Evolutionary conservation across 2,329 filamentous ascomycete genomes (phyloP).

Genomic region (Alternaria viburni): DNA sequence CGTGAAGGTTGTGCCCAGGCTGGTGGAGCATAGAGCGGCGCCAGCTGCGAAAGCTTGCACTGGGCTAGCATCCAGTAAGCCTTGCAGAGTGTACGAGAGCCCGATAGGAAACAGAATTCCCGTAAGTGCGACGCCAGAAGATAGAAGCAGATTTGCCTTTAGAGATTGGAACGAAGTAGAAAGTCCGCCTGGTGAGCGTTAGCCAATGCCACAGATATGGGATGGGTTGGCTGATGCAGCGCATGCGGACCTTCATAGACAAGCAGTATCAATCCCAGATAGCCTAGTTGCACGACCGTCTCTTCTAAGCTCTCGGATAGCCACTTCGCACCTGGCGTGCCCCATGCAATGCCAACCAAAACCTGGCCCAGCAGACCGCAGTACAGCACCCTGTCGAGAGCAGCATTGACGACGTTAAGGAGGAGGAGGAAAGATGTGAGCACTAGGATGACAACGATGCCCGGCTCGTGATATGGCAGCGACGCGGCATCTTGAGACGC

Average conservation of each 20-base stretch:
- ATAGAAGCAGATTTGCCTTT: conserved; percentile 66
- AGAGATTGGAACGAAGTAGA: conserved; percentile 62
- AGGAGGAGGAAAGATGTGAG: conserved; percentile 67
- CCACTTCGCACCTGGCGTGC: conserved; percentile 68
- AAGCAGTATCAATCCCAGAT: conserved; percentile 73
- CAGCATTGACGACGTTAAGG: conserved; percentile 64
- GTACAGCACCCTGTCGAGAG: conserved; percentile 66
- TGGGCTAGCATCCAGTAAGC: conserved; percentile 57
- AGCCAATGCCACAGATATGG: background rate
- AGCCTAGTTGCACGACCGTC: conserved; percentile 69
- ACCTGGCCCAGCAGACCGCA: conserved; percentile 77
- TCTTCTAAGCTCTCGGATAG: conserved; percentile 61
- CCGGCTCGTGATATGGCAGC: conserved; percentile 68
- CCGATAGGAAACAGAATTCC: conserved; percentile 70
- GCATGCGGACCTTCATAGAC: conserved; percentile 68
- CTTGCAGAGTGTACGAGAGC: conserved; percentile 66
- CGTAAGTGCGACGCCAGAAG: conserved; percentile 67
- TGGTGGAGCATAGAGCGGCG: conserved; percentile 75
- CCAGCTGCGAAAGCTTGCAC: conserved; percentile 75
- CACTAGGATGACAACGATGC: conserved; percentile 64
- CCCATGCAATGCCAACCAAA: conserved; percentile 73
- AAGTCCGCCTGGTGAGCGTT: conserved; percentile 59
- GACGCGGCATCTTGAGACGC: conserved; percentile 30
- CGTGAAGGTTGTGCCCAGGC: conserved; percentile 73
- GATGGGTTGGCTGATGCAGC: background rate